These are phyloP conservation scores for Phytophthora melonis DNA, from an alignment of 352 stramenopile species.

Conservation along the genomic window DNA sequence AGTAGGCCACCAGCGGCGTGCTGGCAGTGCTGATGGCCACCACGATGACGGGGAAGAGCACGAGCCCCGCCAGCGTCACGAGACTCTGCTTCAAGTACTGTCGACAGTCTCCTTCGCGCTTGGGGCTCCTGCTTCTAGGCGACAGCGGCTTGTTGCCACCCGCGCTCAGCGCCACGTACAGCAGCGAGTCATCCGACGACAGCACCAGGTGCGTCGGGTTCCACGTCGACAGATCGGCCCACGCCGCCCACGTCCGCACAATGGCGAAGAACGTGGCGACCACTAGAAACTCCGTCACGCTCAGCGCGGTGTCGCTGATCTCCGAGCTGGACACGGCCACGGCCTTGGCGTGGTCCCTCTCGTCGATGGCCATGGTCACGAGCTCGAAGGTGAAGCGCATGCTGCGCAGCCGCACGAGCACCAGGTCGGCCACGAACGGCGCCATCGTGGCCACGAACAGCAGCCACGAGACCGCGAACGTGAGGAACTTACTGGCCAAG, in stretches of 20 bases:
- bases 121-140: background rate
- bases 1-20: background rate
- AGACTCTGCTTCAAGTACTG: background rate
- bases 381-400: constrained; percentile 67
- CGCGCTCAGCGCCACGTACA: background rate
- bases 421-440: constrained; percentile 45
- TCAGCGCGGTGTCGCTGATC: constrained; percentile 25
- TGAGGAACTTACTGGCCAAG: constrained; percentile 5
- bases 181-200: background rate
- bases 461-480: constrained; percentile 41
- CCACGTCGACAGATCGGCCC: constrained; percentile 43
- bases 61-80: background rate
- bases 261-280: constrained; percentile 32
- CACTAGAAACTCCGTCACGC: constrained; percentile 19
- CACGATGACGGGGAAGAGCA: background rate
- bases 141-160: background rate
- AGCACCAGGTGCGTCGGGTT: constrained; percentile 17
- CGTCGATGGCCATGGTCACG: constrained; percentile 45
- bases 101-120: background rate
- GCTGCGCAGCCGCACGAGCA: constrained; percentile 45
- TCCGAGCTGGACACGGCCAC: constrained; percentile 41
- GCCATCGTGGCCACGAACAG: constrained; percentile 38
- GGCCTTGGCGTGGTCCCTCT: constrained; percentile 36
- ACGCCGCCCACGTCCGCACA: constrained; percentile 21
- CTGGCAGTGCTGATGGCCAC: background rate